These are phyloP conservation scores for Aurantiochytrium sp. DNA, from an alignment of 108 stramenopile species.

Conservation along the genomic window DNA sequence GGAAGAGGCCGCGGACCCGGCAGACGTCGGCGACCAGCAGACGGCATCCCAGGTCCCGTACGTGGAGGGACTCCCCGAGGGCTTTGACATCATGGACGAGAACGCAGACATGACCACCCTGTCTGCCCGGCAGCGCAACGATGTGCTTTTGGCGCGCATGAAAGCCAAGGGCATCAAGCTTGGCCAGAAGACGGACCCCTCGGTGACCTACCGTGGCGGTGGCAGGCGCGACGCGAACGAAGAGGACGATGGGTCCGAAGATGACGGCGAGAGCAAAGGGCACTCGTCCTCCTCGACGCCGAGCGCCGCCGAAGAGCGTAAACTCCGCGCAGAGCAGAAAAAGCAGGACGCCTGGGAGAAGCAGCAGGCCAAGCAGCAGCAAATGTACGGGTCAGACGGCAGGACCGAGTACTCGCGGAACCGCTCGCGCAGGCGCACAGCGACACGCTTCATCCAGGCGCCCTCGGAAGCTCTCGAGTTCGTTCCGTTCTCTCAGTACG, in stretches of 20 bases:
- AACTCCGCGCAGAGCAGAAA: background rate
- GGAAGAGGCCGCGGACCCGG: too few species aligned
- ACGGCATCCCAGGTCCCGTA: background rate
- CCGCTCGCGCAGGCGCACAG: background rate
- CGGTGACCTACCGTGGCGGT: too few species aligned
- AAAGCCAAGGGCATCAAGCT: background rate
- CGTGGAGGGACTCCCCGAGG: background rate
- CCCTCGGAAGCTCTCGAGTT: background rate
- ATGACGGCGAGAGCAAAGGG: background rate
- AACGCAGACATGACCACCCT: background rate
- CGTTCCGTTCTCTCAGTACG: background rate
- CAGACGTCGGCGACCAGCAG: background rate
- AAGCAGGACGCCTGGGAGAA: slow-evolving; percentile 9
- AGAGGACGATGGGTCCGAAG: background rate
- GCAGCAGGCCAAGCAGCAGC: background rate
- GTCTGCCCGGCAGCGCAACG: background rate
- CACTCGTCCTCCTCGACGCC: too few species aligned
- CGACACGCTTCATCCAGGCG: background rate
- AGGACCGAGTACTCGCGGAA: slow-evolving; percentile 20
- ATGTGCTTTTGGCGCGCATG: background rate
- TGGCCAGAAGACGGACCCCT: background rate
- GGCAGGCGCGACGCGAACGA: too few species aligned
- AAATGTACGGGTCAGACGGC: background rate
- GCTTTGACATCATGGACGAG: background rate
- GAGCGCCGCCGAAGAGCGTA: background rate